phyloP scores from a whole-genome alignment of 257 asterid genomes.

The Solanum tacnaense region DNA sequence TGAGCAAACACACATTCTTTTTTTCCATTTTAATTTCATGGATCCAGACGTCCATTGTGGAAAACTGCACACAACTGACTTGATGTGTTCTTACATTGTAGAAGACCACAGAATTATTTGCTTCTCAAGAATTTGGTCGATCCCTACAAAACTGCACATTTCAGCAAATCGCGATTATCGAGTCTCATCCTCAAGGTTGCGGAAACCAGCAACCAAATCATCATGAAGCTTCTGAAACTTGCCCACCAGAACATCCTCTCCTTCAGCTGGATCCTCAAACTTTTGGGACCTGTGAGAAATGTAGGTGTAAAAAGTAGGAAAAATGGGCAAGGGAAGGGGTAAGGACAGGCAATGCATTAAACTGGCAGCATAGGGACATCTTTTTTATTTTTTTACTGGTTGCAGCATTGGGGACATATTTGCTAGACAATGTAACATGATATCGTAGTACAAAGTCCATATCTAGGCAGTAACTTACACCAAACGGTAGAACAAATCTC shows the following conservation, averaged over 20 bases:
- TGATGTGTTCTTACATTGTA: slow-evolving; percentile 1
- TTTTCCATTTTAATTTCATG: slow-evolving; percentile 9
- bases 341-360: background rate
- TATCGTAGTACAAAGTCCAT: background rate
- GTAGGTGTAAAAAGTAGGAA: background rate
- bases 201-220: slow-evolving; percentile 92
- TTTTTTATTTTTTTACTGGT: background rate
- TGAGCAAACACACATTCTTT: slow-evolving; percentile 14
- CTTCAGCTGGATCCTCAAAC: slow-evolving; percentile 99
- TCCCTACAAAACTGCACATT: background rate
- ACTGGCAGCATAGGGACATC: background rate
- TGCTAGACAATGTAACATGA: background rate
- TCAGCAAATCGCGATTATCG: slow-evolving; percentile 30
- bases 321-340: background rate
- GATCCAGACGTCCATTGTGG: background rate
- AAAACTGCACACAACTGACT: background rate
- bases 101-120: background rate
- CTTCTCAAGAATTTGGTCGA: background rate
- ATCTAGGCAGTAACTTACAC: slow-evolving; percentile 49
- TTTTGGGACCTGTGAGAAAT: slow-evolving; percentile 70
- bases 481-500: slow-evolving; percentile 87
- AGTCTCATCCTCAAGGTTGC: slow-evolving; percentile 88
- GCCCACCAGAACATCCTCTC: slow-evolving; percentile 61
- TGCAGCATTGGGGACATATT: background rate
- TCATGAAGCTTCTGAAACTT: slow-evolving; percentile 85